Evolutionary conservation across 139 green algal species (phyloP).

Genomic region (Penium margaritaceum): DNA sequence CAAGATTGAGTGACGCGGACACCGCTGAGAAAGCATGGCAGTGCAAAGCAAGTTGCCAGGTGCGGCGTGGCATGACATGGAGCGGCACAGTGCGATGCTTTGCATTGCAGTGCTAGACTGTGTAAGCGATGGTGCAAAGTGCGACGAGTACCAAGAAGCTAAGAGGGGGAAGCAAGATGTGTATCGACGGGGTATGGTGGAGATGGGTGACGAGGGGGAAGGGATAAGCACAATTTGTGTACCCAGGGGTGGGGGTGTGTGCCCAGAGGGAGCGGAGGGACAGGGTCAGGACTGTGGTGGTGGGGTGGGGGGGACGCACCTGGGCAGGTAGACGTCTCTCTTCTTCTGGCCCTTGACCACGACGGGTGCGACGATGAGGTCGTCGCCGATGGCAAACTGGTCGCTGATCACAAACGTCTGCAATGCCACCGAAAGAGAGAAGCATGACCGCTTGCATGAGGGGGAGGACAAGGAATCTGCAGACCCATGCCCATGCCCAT

Average conservation of each 20-base stretch:
- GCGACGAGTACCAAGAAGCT: not conserved
- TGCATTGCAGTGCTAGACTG: too few species aligned
- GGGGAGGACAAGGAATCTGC: not conserved
- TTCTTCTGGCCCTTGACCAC: conserved; percentile 49
- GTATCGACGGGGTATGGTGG: not conserved
- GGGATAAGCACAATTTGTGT: too few species aligned
- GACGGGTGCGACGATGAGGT: conserved; percentile 63
- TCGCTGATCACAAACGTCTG: conserved; percentile 58
- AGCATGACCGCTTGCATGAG: too few species aligned
- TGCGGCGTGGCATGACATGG: too few species aligned
- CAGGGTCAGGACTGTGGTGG: not conserved
- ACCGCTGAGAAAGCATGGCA: too few species aligned
- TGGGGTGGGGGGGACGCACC: conserved; percentile 20
- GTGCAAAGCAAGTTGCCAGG: too few species aligned
- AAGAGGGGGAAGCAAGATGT: not conserved
- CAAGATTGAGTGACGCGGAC: too few species aligned
- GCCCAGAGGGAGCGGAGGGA: not conserved
- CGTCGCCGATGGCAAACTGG: conserved; percentile 58
- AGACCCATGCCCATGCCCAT: not conserved
- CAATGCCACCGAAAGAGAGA: not conserved
- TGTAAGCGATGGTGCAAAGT: too few species aligned
- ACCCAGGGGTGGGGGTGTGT: too few species aligned
- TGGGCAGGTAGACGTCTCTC: conserved; percentile 58
- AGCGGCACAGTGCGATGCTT: too few species aligned
- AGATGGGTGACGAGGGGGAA: too few species aligned